Evolutionary conservation across 2,329 filamentous ascomycete genomes (phyloP), one percentile per base, ranked within the genome.

Genomic region (Cladophialophora yegresii): DNA sequence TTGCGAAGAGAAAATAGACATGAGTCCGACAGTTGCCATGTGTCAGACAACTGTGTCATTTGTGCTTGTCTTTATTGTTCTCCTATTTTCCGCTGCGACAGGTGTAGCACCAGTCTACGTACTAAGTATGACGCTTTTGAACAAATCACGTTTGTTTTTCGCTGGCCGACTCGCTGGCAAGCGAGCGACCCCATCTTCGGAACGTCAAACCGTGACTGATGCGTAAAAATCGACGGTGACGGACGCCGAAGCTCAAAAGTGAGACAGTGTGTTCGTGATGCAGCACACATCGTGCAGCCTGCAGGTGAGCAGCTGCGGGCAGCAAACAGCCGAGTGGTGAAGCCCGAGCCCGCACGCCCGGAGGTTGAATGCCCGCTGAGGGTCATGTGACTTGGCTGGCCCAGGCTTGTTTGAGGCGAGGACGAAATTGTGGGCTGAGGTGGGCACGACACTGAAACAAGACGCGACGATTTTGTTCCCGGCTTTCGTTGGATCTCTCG

Each of bases 231-330:
- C 36, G 47, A 51, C 57, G 43, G 53, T 36, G 57, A 54, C 61
- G 61, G 61, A 23, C 28, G 50, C 61, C 36, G 61, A 54, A 54
- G 54, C 55, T 53, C 57, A 45, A 59, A 54, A 59, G 28, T 59
- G 57, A 59, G 57, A 59, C 57, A 59, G 28, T 43, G 57, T 45
- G 43, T 9, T 58, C 43, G 43, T 43, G 16, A 59, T 59, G 57
- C 57, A 59, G 57, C 43, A 59, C 28, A 16, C 28, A 59, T 12
- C 16, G 28, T 59, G 57, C 57, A 53, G 16, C 12, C 57, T 59
- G 57, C 57, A 43, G 30, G 57, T 59, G 57, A 53, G 57, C 45
- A 50, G 32, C 13, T 33, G 45, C 30, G 45, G 30, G 57, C 57
- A 59, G 20, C 26, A 28, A 20, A 33, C 51, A 54, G 36, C 47